Evolutionary conservation across 192 early-diverging fungal genomes (phyloP).

Genomic region (Coemansia sp.): DNA sequence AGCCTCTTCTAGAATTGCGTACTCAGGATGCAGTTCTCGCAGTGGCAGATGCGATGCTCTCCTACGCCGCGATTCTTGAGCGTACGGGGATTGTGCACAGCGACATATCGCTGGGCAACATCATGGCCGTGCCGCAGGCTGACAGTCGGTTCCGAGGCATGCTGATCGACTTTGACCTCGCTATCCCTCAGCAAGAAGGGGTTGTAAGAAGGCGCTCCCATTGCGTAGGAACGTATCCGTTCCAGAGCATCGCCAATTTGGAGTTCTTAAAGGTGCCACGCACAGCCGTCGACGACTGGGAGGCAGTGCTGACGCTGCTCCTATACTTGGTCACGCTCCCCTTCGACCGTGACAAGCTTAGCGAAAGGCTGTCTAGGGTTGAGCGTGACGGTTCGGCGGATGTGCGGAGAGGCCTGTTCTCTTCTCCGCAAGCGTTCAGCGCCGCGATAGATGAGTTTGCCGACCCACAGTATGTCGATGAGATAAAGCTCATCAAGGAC

Average conservation of each 20-base stretch:
- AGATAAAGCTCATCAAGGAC: no score
- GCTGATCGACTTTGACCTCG: constrained; percentile 53
- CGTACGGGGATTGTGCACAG: constrained; percentile 37
- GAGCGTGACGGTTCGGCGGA: no score
- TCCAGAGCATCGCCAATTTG: constrained; percentile 52
- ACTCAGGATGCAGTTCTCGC: constrained; percentile 29
- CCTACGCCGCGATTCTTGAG: constrained; percentile 29
- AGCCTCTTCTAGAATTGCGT: constrained; percentile 25
- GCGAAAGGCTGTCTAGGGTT: constrained; percentile 8
- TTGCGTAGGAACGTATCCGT: constrained; percentile 41
- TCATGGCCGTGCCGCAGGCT: constrained; percentile 34
- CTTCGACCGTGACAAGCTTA: constrained; percentile 25
- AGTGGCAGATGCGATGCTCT: constrained; percentile 45
- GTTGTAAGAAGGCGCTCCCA: constrained; percentile 6
- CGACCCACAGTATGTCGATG: no score
- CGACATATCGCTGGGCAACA: constrained; percentile 53
- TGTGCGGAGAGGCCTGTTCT: no score
- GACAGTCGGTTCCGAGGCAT: constrained; percentile 31
- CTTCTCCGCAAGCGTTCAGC: no score
- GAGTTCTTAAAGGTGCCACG: constrained; percentile 52
- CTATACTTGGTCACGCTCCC: constrained; percentile 33
- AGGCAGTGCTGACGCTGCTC: constrained; percentile 37
- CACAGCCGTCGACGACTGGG: constrained; percentile 53
- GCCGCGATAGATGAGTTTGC: no score
- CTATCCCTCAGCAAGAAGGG: constrained; percentile 13